A percentile compares a stretch with the other conserved stretches of the same genome.
Conservation (phyloP, 208 protist genomes). For the Crithidia bombi region DNA sequence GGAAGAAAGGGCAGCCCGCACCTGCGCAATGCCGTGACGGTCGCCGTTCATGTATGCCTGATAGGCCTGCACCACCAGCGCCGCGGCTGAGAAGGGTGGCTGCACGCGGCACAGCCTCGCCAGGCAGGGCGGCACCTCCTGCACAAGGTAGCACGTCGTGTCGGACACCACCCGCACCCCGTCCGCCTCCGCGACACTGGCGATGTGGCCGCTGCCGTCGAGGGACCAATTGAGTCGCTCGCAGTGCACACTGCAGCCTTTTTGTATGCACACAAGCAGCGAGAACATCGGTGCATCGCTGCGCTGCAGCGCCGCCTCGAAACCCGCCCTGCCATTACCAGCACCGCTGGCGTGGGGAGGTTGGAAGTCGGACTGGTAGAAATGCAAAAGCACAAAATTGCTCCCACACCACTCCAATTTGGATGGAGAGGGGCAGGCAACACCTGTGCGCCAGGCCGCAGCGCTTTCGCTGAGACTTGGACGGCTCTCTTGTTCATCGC, state of each 20-base stretch:
- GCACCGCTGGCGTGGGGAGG: not conserved
- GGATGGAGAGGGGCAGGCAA: not conserved
- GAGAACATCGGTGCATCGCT: constrained; percentile 34
- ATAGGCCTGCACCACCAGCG: constrained; percentile 36
- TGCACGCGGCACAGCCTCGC: constrained; percentile 39
- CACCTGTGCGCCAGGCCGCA: too few relatives aligned
- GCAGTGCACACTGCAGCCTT: constrained; percentile 30
- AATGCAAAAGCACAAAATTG: constrained; percentile 43
- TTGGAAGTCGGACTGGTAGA: constrained; percentile 26
- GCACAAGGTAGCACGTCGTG: constrained; percentile 33
- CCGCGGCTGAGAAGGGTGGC: constrained; percentile 34
- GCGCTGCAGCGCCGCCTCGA: not conserved
- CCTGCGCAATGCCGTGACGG: constrained; percentile 35
- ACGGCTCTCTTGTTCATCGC: not conserved
- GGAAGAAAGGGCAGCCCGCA: constrained; percentile 13
- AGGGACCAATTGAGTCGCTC: constrained; percentile 47
- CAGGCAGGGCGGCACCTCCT: constrained; percentile 33
- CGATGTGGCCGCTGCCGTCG: constrained; percentile 43
- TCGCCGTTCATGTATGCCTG: constrained; percentile 30
- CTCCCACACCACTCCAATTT: constrained; percentile 47
- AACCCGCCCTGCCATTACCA: not conserved
- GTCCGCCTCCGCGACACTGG: constrained; percentile 36
- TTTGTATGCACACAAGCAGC: constrained; percentile 34
- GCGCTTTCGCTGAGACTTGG: not conserved
- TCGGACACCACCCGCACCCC: constrained; percentile 46